Conservation (phyloP, 140 eudicot species). For the Anethum foeniculum region DNA sequence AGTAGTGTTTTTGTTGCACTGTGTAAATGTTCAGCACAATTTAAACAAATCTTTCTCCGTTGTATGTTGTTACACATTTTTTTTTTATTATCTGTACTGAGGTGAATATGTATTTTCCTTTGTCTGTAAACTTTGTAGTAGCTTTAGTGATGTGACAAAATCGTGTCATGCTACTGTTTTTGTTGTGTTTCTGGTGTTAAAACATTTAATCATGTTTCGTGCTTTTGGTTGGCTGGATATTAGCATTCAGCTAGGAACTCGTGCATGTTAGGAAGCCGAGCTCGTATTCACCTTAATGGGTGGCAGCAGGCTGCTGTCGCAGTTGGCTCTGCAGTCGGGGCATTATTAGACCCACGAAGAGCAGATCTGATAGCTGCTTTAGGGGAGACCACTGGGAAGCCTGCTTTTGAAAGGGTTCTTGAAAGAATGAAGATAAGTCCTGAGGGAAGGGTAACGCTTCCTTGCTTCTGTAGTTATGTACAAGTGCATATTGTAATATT, state of each 20-base stretch:
- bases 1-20: not conserved
- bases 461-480: not conserved
- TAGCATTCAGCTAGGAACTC: not conserved
- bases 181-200: not conserved
- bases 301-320: slow-evolving; percentile 98
- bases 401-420: slow-evolving; percentile 79
- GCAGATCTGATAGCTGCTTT: slow-evolving; percentile 92
- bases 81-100: too few species aligned
- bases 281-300: slow-evolving; percentile 56
- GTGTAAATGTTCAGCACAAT: not conserved
- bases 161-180: not conserved
- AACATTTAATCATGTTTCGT: not conserved
- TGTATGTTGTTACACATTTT: too few species aligned
- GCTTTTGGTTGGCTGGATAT: not conserved
- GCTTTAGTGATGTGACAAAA: not conserved
- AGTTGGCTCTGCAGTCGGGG: slow-evolving; percentile 82
- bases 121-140: not conserved
- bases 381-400: slow-evolving; percentile 92
- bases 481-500: not conserved
- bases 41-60: not conserved
- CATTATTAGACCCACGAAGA: slow-evolving; percentile 79
- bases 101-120: too few species aligned
- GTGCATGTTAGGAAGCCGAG: slow-evolving; percentile 20
- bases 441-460: slow-evolving; percentile 64
- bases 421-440: slow-evolving; percentile 78